These are phyloP conservation scores for Serendipita sp. DNA, from an alignment of 768 basidiomycete species.

Conservation along the genomic window DNA sequence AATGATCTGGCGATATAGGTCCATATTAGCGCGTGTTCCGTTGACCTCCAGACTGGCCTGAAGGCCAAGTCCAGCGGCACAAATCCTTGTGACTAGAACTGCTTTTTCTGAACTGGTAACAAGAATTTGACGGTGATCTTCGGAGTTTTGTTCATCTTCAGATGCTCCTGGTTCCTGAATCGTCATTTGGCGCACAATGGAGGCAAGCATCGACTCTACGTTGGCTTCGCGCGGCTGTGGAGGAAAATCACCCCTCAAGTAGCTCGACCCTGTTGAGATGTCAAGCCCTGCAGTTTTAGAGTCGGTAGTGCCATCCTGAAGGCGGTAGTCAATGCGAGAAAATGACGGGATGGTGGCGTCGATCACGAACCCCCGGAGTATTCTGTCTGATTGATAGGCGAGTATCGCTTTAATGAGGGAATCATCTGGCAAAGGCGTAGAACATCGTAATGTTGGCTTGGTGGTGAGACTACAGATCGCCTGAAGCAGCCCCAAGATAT, in stretches of 20 bases:
- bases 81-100: not conserved
- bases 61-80: constrained; percentile 32
- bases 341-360: not conserved
- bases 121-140: too few relatives aligned
- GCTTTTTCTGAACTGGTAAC: too few relatives aligned
- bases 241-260: not conserved
- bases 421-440: not conserved
- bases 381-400: not conserved
- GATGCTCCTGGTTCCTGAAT: too few relatives aligned
- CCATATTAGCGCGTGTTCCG: constrained; percentile 41
- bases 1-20: constrained; percentile 25
- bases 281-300: not conserved
- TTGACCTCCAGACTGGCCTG: constrained; percentile 50
- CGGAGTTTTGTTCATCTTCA: too few relatives aligned
- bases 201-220: too few relatives aligned
- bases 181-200: too few relatives aligned
- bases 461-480: not conserved
- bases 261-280: not conserved
- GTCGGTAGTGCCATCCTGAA: not conserved
- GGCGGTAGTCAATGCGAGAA: not conserved
- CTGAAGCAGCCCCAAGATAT: not conserved
- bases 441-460: not conserved
- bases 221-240: too few relatives aligned
- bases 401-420: not conserved
- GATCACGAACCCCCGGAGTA: not conserved